Evolutionary conservation across 208 protist species (phyloP), one percentile per base, ranked within the genome.

Genomic region (Crithidia fasciculata): DNA sequence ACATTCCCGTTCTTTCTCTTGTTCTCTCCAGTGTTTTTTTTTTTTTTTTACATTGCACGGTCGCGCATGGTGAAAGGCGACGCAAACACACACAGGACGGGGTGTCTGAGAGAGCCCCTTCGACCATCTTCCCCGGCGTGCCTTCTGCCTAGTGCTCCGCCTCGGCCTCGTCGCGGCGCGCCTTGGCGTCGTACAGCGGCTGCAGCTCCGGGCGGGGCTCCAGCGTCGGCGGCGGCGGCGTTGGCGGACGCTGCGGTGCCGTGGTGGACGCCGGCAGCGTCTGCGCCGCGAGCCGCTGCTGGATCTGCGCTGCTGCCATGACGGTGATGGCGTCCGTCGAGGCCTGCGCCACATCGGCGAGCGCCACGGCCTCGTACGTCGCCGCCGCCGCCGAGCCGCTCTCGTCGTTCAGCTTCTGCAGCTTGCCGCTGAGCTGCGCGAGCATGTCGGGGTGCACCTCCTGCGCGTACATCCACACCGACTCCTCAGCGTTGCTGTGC

Each of bases 121-220:
- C 3, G 5, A 0, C 10, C 7, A 5, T n/a, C 10, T 18, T 39
- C 19, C 1, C 28, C 28, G 28, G 28, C 28, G 28, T 28, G 28
- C 28, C 28, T 10, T 43, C n/a, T 36, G 8, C 55, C 18, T 83
- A 81, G 0, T 78, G 83, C 47, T 86, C 86, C 18, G 80, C 82
- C 53, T 92, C 84, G 0, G 80, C 86, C 28, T 78, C 70, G 45
- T 85, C 72, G 64, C 86, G 83, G 28, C 76, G 86, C 8, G 71
- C 81, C 71, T 88, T 86, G 12, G 87, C 89, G n/a, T 80, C 82
- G 68, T 91, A 94, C 16, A 97, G 71, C 7, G 89, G 89, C 74
- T 97, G 86, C 16, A 97, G 75, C 50, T 93, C 86, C 5, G 93
- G 93, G 9, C 93, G 70, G 13, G 89, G 86, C 79, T 92, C 82